Percentiles rank a stretch among this genome's conserved stretches.
These are phyloP conservation scores for Parietichytrium sp. DNA, from an alignment of 108 stramenopile species.

Conservation along the genomic window DNA sequence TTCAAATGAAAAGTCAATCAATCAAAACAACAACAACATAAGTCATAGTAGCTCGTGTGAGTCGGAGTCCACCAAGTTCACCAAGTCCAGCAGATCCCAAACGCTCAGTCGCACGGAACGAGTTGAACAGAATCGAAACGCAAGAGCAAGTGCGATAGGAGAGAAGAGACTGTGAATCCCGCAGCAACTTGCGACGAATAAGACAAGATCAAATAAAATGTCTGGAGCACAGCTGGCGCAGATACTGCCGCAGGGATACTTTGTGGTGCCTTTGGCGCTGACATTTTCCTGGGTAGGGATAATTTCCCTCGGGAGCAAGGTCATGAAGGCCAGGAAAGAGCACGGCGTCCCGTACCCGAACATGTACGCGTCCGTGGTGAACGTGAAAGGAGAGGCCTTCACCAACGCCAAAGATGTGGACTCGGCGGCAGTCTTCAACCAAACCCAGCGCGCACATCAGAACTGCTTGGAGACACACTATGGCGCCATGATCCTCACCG, in stretches of 20 bases:
- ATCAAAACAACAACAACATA: too few relatives aligned
- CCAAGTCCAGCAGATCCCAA: too few relatives aligned
- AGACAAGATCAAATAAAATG: too few relatives aligned
- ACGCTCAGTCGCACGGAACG: too few relatives aligned
- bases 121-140: too few relatives aligned
- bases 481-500: background rate
- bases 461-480: constrained; percentile 18
- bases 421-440: background rate
- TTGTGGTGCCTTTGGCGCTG: background rate
- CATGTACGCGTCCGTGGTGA: constrained; percentile 21
- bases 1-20: too few relatives aligned
- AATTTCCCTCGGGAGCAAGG: background rate
- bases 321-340: constrained; percentile 12
- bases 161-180: too few relatives aligned
- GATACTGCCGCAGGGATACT: background rate
- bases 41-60: too few relatives aligned
- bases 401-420: constrained; percentile 27
- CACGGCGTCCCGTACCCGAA: constrained; percentile 7
- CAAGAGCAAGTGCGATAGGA: too few relatives aligned
- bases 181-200: too few relatives aligned
- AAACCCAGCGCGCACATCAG: constrained; percentile 27
- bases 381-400: constrained; percentile 15
- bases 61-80: too few relatives aligned
- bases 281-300: background rate
- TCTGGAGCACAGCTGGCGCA: too few relatives aligned